A percentile compares a stretch with the other conserved stretches of the same genome.
Evolutionary conservation across 192 early-diverging fungal species (phyloP).

Genomic region (Gaertneriomyces semiglobifer): DNA sequence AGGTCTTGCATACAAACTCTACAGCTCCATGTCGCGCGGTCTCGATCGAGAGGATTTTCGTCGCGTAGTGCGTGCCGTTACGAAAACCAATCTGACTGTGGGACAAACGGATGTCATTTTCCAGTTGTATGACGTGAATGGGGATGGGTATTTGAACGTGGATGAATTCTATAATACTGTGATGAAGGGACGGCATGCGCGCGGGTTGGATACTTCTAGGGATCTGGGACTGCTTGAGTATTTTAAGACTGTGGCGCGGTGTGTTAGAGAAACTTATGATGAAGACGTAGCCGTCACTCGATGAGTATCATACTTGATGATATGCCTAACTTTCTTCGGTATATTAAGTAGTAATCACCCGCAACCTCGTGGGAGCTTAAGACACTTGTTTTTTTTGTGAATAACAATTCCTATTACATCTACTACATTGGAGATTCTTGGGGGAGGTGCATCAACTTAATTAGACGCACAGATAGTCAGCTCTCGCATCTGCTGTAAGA

Average conservation of each 20-base stretch:
- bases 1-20: constrained; percentile 36
- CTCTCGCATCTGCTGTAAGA: constrained; percentile 85
- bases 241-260: constrained; percentile 8
- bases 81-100: constrained; percentile 26
- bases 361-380: too few relatives aligned
- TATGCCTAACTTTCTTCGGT: too few relatives aligned
- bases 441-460: constrained; percentile 1
- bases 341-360: too few relatives aligned
- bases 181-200: constrained; percentile 24
- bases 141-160: constrained; percentile 26
- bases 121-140: constrained; percentile 30
- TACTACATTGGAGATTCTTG: too few relatives aligned
- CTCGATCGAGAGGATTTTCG: constrained; percentile 26
- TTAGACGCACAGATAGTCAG: constrained; percentile 75
- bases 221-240: constrained; percentile 13
- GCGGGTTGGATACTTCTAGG: constrained; percentile 20
- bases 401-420: too few relatives aligned
- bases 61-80: constrained; percentile 28
- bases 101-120: constrained; percentile 37
- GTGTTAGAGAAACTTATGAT: constrained; percentile 20
- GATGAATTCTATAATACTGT: constrained; percentile 33
- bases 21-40: constrained; percentile 25
- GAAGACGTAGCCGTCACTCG: background rate
- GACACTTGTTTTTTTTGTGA: too few relatives aligned
- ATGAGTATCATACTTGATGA: too few relatives aligned